These are phyloP conservation scores for Trichoderma citrinoviride DNA, from an alignment of 2,329 filamentous ascomycete species.

Conservation along the genomic window DNA sequence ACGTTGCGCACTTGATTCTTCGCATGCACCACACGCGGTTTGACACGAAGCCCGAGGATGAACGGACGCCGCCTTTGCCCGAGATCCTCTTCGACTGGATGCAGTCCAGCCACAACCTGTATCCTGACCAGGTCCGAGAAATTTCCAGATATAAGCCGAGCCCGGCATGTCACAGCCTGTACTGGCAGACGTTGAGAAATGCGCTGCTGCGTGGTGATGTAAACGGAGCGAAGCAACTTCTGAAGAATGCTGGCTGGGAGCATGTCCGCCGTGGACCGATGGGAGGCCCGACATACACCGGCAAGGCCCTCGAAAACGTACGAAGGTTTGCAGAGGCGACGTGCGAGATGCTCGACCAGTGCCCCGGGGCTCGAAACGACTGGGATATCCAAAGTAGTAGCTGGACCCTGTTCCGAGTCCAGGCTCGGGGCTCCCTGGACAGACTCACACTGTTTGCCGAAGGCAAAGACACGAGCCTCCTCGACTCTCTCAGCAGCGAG, in stretches of 20 bases:
- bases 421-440: constrained; percentile 65
- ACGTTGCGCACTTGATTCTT: constrained; percentile 73
- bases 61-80: constrained; percentile 59
- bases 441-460: constrained; percentile 77
- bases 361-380: constrained; percentile 66
- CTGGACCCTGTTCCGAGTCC: constrained; percentile 80
- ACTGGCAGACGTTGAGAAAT: constrained; percentile 81
- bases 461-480: constrained; percentile 55
- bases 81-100: constrained; percentile 83
- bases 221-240: constrained; percentile 60
- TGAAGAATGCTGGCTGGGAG: constrained; percentile 75
- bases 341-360: constrained; percentile 67
- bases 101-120: constrained; percentile 69
- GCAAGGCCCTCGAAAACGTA: constrained; percentile 73
- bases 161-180: constrained; percentile 71
- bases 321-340: constrained; percentile 68
- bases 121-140: constrained; percentile 63
- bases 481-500: constrained; percentile 35
- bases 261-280: constrained; percentile 67
- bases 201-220: constrained; percentile 74
- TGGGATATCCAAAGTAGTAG: constrained; percentile 82
- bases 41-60: constrained; percentile 37
- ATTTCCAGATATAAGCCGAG: constrained; percentile 65
- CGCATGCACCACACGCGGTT: constrained; percentile 69
- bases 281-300: constrained; percentile 66